phyloP scores from a whole-genome alignment of 78 protist genomes.

The Polysphondylium violaceum region DNA sequence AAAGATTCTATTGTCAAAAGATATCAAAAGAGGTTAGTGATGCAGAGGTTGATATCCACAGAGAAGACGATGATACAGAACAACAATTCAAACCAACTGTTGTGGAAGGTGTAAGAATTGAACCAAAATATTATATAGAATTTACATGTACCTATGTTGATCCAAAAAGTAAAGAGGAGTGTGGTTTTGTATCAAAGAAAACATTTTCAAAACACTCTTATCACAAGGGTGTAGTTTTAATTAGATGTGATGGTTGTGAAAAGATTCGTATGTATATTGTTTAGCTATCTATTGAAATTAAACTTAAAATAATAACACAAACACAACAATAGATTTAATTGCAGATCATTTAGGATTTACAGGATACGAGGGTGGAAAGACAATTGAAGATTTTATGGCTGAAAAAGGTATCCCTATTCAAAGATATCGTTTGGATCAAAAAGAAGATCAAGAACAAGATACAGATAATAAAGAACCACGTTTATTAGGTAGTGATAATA shows the following conservation, averaged over 20 bases:
- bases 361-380: constrained; percentile 54
- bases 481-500: constrained; percentile 22
- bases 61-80: not conserved
- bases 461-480: not conserved
- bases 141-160: constrained; percentile 63
- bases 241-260: constrained; percentile 65
- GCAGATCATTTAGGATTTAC: constrained; percentile 75
- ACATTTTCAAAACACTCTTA: constrained; percentile 72
- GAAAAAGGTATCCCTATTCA: constrained; percentile 42
- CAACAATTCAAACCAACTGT: constrained; percentile 5
- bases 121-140: constrained; percentile 68
- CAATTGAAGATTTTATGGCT: constrained; percentile 63
- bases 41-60: constrained; percentile 53
- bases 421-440: constrained; percentile 29
- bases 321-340: constrained; percentile 24
- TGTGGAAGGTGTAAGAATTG: constrained; percentile 28
- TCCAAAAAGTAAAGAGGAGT: constrained; percentile 26
- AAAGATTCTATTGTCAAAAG: constrained; percentile 33
- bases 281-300: not conserved
- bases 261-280: constrained; percentile 58
- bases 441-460: not conserved
- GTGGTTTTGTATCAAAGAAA: constrained; percentile 67
- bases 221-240: constrained; percentile 75
- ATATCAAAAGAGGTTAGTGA: constrained; percentile 8
- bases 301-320: not conserved